phyloP scores from a whole-genome alignment of 108 stramenopile genomes.

The Cyclostephanos invisitatus region DNA sequence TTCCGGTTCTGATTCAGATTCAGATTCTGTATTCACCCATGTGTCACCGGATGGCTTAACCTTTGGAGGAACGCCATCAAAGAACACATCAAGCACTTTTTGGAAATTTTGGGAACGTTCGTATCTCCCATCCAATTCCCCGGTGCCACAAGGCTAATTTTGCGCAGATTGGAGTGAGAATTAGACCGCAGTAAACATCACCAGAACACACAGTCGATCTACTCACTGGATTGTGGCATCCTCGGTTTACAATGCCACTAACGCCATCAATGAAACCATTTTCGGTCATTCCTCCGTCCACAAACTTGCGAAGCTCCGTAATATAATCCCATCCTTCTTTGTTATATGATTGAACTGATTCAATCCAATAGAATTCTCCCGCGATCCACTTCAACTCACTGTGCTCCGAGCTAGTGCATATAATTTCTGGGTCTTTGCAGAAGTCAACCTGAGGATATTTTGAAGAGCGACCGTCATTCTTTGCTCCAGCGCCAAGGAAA shows the following conservation, averaged over 20 bases:
- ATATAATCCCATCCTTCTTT: conserved; percentile 35
- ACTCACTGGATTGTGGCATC: conserved; percentile 20
- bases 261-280: conserved; percentile 27
- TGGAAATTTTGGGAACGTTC: conserved; percentile 40
- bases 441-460: conserved; percentile 39
- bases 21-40: too few species aligned
- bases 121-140: conserved; percentile 23
- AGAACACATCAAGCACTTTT: conserved; percentile 20
- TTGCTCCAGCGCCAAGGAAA: conserved; percentile 27
- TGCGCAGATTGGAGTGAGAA: neutral
- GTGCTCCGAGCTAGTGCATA: conserved; percentile 26
- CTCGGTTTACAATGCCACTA: conserved; percentile 28
- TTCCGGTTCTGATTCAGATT: too few species aligned
- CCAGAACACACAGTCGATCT: neutral
- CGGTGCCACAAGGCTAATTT: conserved; percentile 29
- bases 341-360: conserved; percentile 32
- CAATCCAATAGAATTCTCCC: conserved; percentile 45
- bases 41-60: too few species aligned
- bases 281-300: conserved; percentile 28
- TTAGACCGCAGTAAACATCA: neutral
- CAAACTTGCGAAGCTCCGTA: conserved; percentile 26
- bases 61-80: neutral
- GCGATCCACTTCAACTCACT: conserved; percentile 50
- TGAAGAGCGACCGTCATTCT: conserved; percentile 19
- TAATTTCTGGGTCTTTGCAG: conserved; percentile 39